Evolutionary conservation across 2,329 filamentous ascomycete genomes (phyloP).

Genomic region (Aspergillus pseudoviridinutans): DNA sequence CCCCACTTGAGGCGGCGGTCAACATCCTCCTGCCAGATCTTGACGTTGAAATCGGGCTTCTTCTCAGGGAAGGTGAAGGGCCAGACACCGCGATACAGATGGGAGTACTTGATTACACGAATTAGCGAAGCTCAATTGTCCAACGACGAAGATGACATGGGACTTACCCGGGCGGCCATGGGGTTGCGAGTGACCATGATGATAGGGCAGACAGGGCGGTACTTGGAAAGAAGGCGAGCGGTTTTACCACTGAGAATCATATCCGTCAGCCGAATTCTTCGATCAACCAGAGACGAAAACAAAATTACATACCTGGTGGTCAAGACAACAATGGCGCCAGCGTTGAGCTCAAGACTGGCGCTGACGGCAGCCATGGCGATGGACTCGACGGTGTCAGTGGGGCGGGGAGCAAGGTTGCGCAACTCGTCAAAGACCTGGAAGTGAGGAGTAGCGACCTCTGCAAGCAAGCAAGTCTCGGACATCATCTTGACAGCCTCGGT

Average conservation of each 20-base stretch:
- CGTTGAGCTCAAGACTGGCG: conserved; percentile 91
- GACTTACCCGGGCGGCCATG: conserved; percentile 66
- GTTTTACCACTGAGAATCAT: conserved; percentile 68
- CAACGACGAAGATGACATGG: not conserved
- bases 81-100: conserved; percentile 96
- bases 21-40: conserved; percentile 98
- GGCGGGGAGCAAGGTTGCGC: conserved; percentile 74
- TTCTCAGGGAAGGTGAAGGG: conserved; percentile 90
- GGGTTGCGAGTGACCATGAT: conserved; percentile 96
- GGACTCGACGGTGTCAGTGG: conserved; percentile 84
- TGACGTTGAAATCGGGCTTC: conserved; percentile 90
- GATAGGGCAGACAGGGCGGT: conserved; percentile 97
- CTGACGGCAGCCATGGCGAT: conserved; percentile 97
- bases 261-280: conserved; percentile 19
- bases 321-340: conserved; percentile 90
- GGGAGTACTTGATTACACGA: conserved; percentile 59
- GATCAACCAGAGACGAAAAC: not conserved
- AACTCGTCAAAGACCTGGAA: conserved; percentile 96
- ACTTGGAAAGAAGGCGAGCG: conserved; percentile 94
- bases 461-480: conserved; percentile 95
- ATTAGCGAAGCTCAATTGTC: conserved; percentile 11
- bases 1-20: conserved; percentile 98
- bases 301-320: conserved; percentile 67
- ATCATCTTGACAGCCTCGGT: conserved; percentile 92
- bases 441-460: conserved; percentile 96